Conservation (phyloP, 805 yeast genomes). For the Maudiozyma pseudohumilis region DNA sequence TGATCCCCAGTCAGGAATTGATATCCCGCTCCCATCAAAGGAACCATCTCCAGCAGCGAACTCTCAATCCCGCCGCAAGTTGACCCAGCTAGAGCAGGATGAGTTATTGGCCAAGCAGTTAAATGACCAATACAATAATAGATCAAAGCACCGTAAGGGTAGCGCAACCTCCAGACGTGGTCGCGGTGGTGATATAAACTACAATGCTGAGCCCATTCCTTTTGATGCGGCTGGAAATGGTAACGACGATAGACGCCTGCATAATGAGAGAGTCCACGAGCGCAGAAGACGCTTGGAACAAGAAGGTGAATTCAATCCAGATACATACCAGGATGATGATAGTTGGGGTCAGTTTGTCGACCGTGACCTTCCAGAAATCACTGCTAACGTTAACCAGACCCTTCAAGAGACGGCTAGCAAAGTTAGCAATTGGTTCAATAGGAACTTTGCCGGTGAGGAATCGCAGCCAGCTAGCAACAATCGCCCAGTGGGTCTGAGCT, state of each 20-base stretch:
- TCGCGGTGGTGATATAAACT: slow-evolving; percentile 5
- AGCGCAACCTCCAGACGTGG: slow-evolving; percentile 9
- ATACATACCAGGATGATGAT: slow-evolving; percentile 36
- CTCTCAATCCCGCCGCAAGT: slow-evolving; percentile 24
- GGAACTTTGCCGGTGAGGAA: slow-evolving; percentile 21
- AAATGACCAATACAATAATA: slow-evolving; percentile 49
- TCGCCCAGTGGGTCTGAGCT: background rate
- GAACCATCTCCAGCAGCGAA: slow-evolving; percentile 19
- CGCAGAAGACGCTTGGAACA: slow-evolving; percentile 16
- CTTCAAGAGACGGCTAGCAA: slow-evolving; percentile 72
- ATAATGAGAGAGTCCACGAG: slow-evolving; percentile 22
- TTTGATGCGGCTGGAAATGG: slow-evolving; percentile 6
- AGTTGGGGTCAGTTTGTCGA: slow-evolving; percentile 49
- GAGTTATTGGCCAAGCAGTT: slow-evolving; percentile 74
- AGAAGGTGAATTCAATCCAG: slow-evolving; percentile 11
- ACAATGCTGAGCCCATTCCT: slow-evolving; percentile 10
- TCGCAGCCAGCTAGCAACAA: background rate
- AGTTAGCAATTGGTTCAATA: slow-evolving; percentile 71
- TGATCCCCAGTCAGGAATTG: slow-evolving; percentile 49
- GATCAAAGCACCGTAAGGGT: slow-evolving; percentile 7
- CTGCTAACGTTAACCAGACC: slow-evolving; percentile 60
- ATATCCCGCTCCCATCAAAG: slow-evolving; percentile 41
- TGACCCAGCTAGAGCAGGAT: slow-evolving; percentile 53
- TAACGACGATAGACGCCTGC: slow-evolving; percentile 14
- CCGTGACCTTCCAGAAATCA: slow-evolving; percentile 48